These are phyloP conservation scores for Trichoderma gamsii DNA, from an alignment of 495 filamentous ascomycete genomes.

Conservation along the genomic window DNA sequence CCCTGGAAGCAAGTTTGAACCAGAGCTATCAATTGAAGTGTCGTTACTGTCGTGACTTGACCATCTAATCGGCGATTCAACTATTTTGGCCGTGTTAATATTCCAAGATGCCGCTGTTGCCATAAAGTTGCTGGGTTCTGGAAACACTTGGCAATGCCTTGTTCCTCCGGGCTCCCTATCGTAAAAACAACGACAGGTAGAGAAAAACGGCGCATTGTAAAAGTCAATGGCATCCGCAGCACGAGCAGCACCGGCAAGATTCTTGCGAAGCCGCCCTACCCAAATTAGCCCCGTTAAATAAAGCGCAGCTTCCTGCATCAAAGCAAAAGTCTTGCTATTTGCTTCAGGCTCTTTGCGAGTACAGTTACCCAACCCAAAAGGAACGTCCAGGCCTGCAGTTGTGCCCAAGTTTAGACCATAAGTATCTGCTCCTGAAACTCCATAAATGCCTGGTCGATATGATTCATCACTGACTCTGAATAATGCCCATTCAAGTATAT, in stretches of 20 bases:
- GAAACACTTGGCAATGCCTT: neutral
- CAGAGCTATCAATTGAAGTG: neutral
- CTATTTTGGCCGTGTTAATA: neutral
- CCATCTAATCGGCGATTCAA: neutral
- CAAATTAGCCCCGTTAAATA: neutral
- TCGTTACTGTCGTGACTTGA: neutral
- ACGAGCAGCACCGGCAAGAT: slow-evolving; percentile 11
- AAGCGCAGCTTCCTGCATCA: neutral
- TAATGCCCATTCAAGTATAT: slow-evolving; percentile 10
- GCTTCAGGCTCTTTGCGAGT: neutral
- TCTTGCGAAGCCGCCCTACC: slow-evolving; percentile 2
- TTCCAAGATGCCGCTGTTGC: neutral
- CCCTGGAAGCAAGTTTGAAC: neutral
- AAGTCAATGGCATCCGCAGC: slow-evolving; percentile 13
- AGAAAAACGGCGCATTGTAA: slow-evolving; percentile 8
- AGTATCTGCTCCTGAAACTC: slow-evolving; percentile 3
- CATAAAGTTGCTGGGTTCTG: neutral
- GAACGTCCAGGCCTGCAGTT: neutral
- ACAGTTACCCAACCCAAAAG: neutral
- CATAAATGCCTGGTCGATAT: slow-evolving; percentile 15
- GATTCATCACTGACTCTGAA: slow-evolving; percentile 2
- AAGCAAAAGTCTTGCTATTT: neutral
- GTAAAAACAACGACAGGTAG: slow-evolving; percentile 11
- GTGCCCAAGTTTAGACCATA: slow-evolving; percentile 9
- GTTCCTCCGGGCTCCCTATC: neutral